Evolutionary conservation across 2,329 filamentous ascomycete genomes (phyloP).

Genomic region (Hypoxylon sp.): DNA sequence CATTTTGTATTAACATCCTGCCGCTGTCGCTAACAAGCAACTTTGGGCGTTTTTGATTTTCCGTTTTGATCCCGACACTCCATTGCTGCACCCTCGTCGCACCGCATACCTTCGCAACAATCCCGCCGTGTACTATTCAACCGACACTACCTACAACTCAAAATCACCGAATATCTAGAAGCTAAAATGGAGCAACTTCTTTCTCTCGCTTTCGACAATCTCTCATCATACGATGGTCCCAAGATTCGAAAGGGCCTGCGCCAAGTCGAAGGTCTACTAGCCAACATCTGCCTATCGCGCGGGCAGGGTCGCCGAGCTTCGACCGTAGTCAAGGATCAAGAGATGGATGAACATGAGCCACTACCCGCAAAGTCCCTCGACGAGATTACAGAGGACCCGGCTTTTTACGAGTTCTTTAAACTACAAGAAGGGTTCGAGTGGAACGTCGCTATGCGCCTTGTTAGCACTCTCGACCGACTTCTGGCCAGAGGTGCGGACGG

Average conservation of each 20-base stretch:
- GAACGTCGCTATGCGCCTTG: constrained; percentile 91
- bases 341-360: constrained; percentile 51
- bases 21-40: constrained; percentile 29
- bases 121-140: not conserved
- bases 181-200: constrained; percentile 86
- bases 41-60: constrained; percentile 30
- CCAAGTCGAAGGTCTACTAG: constrained; percentile 93
- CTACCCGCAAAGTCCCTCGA: constrained; percentile 73
- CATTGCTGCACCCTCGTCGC: constrained; percentile 18
- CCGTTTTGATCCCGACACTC: constrained; percentile 2
- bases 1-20: constrained; percentile 52
- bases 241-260: constrained; percentile 95
- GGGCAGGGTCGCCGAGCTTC: constrained; percentile 52
- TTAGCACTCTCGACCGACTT: constrained; percentile 87
- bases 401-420: constrained; percentile 96
- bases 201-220: constrained; percentile 94
- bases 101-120: constrained; percentile 13
- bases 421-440: constrained; percentile 97
- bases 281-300: constrained; percentile 89
- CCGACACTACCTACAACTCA: not conserved
- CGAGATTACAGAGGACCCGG: constrained; percentile 84
- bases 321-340: constrained; percentile 46
- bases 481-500: constrained; percentile 86
- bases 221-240: constrained; percentile 89
- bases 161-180: constrained; percentile 2